Percentiles rank a stretch among this genome's conserved stretches.
phyloP scores from a whole-genome alignment of 352 stramenopile genomes.

The Thraustochytrium striatum region DNA sequence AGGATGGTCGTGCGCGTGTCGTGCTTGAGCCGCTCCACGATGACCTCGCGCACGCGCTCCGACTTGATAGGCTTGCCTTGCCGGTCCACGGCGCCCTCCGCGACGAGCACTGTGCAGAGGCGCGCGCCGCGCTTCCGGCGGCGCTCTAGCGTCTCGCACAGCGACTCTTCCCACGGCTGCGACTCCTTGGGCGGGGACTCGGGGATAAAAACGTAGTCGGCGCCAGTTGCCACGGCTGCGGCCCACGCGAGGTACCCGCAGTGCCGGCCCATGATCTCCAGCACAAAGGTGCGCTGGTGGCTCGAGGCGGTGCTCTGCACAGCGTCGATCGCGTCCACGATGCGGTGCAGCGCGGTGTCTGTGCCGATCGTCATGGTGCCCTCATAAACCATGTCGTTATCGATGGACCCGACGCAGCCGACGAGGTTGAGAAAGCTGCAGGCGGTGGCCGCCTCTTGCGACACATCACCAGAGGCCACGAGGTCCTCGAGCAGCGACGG shows the following conservation, averaged over 20 bases:
- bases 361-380: constrained; percentile 41
- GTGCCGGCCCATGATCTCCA: constrained; percentile 45
- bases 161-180: constrained; percentile 6
- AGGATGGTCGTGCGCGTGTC: constrained; percentile 43
- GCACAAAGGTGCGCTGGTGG: constrained; percentile 47
- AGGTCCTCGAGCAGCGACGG: constrained; percentile 25
- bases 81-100: constrained; percentile 31
- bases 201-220: constrained; percentile 43
- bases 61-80: constrained; percentile 40
- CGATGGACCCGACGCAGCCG: constrained; percentile 35
- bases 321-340: constrained; percentile 43
- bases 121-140: constrained; percentile 25
- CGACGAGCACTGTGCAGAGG: constrained; percentile 38
- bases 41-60: constrained; percentile 44
- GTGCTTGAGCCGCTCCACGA: constrained; percentile 25
- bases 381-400: constrained; percentile 45
- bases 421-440: constrained; percentile 30
- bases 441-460: constrained; percentile 8
- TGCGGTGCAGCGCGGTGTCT: constrained; percentile 37
- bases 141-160: constrained; percentile 32
- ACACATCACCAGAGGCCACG: neutral
- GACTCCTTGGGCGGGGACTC: constrained; percentile 28
- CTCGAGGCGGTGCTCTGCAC: constrained; percentile 37
- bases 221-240: constrained; percentile 19
- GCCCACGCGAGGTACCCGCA: constrained; percentile 43